A percentile compares a stretch with the other conserved stretches of the same genome.
Evolutionary conservation across 345 rosid species (phyloP).

Genomic region (Microcos paniculata): DNA sequence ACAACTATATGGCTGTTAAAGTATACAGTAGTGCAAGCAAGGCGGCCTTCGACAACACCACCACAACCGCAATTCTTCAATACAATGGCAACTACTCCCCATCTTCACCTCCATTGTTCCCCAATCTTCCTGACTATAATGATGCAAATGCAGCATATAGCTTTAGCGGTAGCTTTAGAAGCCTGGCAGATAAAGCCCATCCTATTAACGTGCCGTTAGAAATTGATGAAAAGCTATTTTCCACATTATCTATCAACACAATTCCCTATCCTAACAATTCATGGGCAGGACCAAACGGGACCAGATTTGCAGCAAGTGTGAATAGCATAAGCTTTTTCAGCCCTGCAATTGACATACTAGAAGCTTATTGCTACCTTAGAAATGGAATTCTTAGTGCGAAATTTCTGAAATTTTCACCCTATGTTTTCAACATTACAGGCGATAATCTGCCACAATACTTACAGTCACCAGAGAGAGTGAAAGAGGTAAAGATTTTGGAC

Average conservation of each 20-base stretch:
- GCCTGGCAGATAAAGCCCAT: neutral
- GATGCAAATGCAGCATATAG: neutral
- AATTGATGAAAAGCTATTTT: too few relatives aligned
- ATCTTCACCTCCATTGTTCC: neutral
- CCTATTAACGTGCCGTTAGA: neutral
- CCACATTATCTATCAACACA: neutral
- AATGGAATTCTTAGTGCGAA: neutral
- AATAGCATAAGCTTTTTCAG: slow-evolving; percentile 39
- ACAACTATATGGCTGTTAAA: slow-evolving; percentile 18
- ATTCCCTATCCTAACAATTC: slow-evolving; percentile 5
- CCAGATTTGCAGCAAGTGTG: neutral
- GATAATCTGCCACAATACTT: neutral
- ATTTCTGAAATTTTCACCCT: slow-evolving; percentile 12
- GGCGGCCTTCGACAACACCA: neutral
- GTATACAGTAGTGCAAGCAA: neutral
- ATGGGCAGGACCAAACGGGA: neutral
- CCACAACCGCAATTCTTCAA: neutral
- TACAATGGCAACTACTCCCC: slow-evolving; percentile 18
- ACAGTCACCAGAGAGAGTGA: neutral
- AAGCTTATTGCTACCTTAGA: slow-evolving; percentile 36
- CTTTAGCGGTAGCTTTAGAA: neutral
- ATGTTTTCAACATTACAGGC: slow-evolving; percentile 9
- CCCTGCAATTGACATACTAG: slow-evolving; percentile 28
- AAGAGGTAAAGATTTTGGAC: neutral
- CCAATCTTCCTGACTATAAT: neutral